Conservation (phyloP, 345 rosid genomes). For the Camelina neglecta region DNA sequence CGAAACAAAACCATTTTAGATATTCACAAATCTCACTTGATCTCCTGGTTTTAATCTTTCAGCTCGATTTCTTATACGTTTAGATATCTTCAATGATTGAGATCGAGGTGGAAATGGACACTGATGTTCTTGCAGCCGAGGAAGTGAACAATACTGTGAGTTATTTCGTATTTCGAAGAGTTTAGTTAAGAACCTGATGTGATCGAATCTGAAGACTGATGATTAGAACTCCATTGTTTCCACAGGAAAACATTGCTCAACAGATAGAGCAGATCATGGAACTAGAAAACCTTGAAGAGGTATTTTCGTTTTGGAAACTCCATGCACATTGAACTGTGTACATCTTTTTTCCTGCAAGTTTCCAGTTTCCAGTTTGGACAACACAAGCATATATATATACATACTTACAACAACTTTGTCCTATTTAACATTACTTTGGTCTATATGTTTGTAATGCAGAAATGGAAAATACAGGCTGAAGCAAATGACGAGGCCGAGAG, state of each 20-base stretch:
- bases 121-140: slow-evolving; percentile 95
- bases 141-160: slow-evolving; percentile 76
- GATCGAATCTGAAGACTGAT: background rate
- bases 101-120: slow-evolving; percentile 94
- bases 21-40: background rate
- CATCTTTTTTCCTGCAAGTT: background rate
- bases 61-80: background rate
- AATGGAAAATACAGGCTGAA: slow-evolving; percentile 90
- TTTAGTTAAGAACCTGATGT: slow-evolving; percentile 10
- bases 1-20: background rate
- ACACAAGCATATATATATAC: background rate
- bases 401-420: background rate
- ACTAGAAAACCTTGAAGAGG: slow-evolving; percentile 98
- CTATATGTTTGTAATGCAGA: slow-evolving; percentile 49
- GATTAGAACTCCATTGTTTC: slow-evolving; percentile 15
- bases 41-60: background rate
- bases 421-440: background rate
- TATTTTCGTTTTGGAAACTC: slow-evolving; percentile 18
- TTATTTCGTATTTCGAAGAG: slow-evolving; percentile 3
- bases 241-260: slow-evolving; percentile 77
- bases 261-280: slow-evolving; percentile 93
- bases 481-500: slow-evolving; percentile 96
- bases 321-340: background rate
- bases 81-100: slow-evolving; percentile 99
- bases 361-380: slow-evolving; percentile 1